Percentiles rank a stretch among this genome's conserved stretches.
These are phyloP conservation scores for Canna indica DNA, from an alignment of 176 grass and related monocot genomes.

Conservation along the genomic window DNA sequence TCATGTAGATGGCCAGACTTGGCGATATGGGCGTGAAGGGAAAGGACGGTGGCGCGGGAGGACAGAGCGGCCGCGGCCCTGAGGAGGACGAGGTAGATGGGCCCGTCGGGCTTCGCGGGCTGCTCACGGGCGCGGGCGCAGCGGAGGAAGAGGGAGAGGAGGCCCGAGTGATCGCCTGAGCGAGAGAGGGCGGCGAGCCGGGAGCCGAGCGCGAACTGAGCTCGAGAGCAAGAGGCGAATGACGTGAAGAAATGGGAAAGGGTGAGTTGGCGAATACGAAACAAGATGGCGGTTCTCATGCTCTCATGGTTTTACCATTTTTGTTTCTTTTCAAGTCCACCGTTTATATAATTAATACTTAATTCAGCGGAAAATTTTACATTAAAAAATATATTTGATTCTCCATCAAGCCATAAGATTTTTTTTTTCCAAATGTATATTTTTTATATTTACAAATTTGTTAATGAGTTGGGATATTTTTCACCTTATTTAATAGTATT, in stretches of 20 bases:
- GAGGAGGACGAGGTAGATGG: constrained; percentile 18
- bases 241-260: background rate
- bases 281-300: background rate
- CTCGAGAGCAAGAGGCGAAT: background rate
- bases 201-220: background rate
- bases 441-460: no score
- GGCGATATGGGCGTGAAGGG: constrained; percentile 3
- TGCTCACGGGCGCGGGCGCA: background rate
- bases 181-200: background rate
- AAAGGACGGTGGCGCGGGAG: background rate
- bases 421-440: no score
- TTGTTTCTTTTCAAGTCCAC: background rate
- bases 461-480: no score
- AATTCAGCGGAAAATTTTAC: no score
- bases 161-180: constrained; percentile 1
- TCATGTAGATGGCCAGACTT: constrained; percentile 2
- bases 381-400: no score
- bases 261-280: background rate
- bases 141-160: constrained; percentile 3
- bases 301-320: background rate
- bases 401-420: no score
- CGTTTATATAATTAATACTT: no score
- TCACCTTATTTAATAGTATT: no score
- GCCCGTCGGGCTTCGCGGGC: constrained; percentile 4
- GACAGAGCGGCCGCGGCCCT: background rate